phyloP scores from a whole-genome alignment of 805 yeast species.

The Jamesozyma piceae region DNA sequence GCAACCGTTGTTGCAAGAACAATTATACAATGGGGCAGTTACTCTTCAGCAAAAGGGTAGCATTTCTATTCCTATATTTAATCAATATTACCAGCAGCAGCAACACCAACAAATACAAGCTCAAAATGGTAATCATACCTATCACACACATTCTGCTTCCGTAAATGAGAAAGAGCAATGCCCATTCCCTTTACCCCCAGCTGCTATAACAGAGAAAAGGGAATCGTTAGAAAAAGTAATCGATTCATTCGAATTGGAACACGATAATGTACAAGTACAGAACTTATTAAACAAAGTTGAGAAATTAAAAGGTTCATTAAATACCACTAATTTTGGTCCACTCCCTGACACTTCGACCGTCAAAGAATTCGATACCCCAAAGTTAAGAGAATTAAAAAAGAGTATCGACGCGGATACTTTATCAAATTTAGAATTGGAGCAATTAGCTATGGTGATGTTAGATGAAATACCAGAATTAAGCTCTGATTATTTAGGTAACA shows the following conservation, averaged over 20 bases:
- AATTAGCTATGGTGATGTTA: slow-evolving; percentile 70
- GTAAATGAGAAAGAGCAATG: slow-evolving; percentile 27
- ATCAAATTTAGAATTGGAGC: slow-evolving; percentile 62
- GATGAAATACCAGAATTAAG: slow-evolving; percentile 85
- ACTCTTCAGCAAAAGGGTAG: slow-evolving; percentile 28
- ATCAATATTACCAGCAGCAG: slow-evolving; percentile 17
- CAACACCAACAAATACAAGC: slow-evolving; percentile 1
- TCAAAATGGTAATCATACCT: neutral
- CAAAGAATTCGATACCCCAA: slow-evolving; percentile 80
- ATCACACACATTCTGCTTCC: slow-evolving; percentile 3
- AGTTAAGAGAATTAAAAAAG: slow-evolving; percentile 77
- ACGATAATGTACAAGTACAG: slow-evolving; percentile 27
- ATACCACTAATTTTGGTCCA: slow-evolving; percentile 51
- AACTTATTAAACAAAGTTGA: slow-evolving; percentile 39
- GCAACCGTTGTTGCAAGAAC: slow-evolving; percentile 28
- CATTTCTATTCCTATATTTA: slow-evolving; percentile 25
- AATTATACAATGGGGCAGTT: slow-evolving; percentile 26
- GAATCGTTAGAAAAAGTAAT: slow-evolving; percentile 14
- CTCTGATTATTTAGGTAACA: slow-evolving; percentile 89
- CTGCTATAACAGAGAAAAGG: slow-evolving; percentile 14
- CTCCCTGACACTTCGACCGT: slow-evolving; percentile 60
- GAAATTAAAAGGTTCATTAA: slow-evolving; percentile 38
- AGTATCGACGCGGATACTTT: slow-evolving; percentile 47
- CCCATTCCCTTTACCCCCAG: slow-evolving; percentile 31
- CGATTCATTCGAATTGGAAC: slow-evolving; percentile 16